Evolutionary conservation across 2,329 filamentous ascomycete species (phyloP).

Genomic region (Fusarium mexicanum): DNA sequence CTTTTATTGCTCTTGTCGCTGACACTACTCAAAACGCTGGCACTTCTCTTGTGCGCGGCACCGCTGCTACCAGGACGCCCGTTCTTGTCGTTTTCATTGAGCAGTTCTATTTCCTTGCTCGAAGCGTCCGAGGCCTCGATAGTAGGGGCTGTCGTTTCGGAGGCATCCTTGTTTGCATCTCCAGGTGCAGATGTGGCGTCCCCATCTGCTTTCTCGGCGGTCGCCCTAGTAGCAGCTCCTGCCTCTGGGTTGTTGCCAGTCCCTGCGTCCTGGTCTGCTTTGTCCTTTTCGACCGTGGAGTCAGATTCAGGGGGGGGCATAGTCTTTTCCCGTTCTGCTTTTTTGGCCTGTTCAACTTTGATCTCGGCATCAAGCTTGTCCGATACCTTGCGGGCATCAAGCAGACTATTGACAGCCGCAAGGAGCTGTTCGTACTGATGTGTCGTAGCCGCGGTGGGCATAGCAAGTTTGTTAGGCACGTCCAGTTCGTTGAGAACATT

Average conservation of each 20-base stretch:
- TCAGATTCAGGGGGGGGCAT: slow-evolving; percentile 25
- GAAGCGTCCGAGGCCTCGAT: slow-evolving; percentile 18
- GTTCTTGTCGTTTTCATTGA: slow-evolving; percentile 43
- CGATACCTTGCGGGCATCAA: slow-evolving; percentile 77
- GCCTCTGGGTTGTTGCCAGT: slow-evolving; percentile 24
- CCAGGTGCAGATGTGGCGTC: slow-evolving; percentile 8
- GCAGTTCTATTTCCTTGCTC: slow-evolving; percentile 29
- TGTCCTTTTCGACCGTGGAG: slow-evolving; percentile 30
- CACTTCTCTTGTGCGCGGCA: slow-evolving; percentile 76
- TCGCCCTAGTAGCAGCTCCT: background rate
- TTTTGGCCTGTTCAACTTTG: slow-evolving; percentile 66
- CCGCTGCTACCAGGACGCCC: slow-evolving; percentile 52
- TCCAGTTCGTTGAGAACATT: slow-evolving; percentile 78
- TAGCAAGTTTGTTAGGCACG: slow-evolving; percentile 73
- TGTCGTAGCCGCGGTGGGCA: slow-evolving; percentile 79
- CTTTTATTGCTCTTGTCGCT: slow-evolving; percentile 72
- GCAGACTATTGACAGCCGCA: slow-evolving; percentile 70
- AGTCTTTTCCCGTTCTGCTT: slow-evolving; percentile 60
- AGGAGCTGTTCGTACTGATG: slow-evolving; percentile 77
- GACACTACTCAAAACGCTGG: slow-evolving; percentile 77
- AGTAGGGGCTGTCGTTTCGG: slow-evolving; percentile 10
- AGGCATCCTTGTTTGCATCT: slow-evolving; percentile 33
- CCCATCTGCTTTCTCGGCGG: slow-evolving; percentile 23
- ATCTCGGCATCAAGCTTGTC: slow-evolving; percentile 82
- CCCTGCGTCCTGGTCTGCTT: slow-evolving; percentile 11